Base-by-base conservation (phyloP, 1,284 basidiomycete genomes). In the Malassezia yamatoensis region DNA sequence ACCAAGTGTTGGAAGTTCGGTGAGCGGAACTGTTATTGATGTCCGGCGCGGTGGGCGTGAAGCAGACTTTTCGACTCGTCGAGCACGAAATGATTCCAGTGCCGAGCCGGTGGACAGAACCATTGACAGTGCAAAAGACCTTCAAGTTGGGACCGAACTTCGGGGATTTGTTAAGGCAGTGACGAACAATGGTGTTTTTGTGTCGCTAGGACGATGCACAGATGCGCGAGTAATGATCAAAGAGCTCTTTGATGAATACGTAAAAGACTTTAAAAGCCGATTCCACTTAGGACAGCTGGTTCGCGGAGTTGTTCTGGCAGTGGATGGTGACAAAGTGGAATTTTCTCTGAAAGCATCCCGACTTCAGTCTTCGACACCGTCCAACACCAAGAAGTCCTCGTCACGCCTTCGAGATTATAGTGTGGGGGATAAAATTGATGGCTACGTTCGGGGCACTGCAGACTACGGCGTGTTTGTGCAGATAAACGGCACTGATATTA, bases 151-250 rank as follows among this genome's bases (percentile, higher is more conserved):
- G 4, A 54, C 79, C 21, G 78, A 93, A 34, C 46, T 64, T 16
- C 81, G 89, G 50, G 93, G 93, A 11, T 88, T 94, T 71, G 82
- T 96, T 71, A 93, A 90, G 77, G 86, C 83, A 62, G 80, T 96
- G 42, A 81, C 84, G 18, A 85, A 89, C 48, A 62, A 66, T 21
- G 93, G 93, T 13, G 74, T 98, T n/a, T 96, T 94, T 68, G 88
- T 98, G 4, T 83, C 83, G 38, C 76, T 98, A 20, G 89, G 88
- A 15, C 82, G 85, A 47, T 81, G 81, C 46, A 78, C 94, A 34
- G 88, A 90, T 67, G 91, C 87, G 51, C 83, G 93, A 20, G 85
- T 96, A 21, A 90, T 93, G 77, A 96, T 96, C 74, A 85, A 83
- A 73, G 89, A 96, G 76, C 80, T 94, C 12, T 70, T 71, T 34